Evolutionary conservation across 1,139 yeast genomes (phyloP).

Genomic region (Protomyces inouyei): DNA sequence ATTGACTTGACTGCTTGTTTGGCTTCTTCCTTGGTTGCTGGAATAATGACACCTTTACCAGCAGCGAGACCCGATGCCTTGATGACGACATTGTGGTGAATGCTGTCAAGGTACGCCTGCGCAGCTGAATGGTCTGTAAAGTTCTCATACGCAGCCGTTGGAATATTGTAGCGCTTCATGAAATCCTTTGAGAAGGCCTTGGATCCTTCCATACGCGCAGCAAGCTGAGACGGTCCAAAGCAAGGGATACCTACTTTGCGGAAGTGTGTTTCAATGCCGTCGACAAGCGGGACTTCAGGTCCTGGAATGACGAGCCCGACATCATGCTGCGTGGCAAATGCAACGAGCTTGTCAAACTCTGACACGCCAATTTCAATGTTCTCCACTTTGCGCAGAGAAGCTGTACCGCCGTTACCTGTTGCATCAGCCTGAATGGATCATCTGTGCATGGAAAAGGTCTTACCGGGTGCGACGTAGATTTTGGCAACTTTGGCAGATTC

Average conservation of each 20-base stretch:
- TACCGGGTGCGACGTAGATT: conserved; percentile 89
- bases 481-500: conserved; percentile 68
- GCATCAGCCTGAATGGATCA: background rate
- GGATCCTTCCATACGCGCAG: conserved; percentile 95
- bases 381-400: conserved; percentile 51
- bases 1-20: conserved; percentile 74
- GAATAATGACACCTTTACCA: conserved; percentile 96
- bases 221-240: conserved; percentile 87
- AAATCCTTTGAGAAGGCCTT: conserved; percentile 91
- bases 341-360: conserved; percentile 42
- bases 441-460: background rate
- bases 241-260: conserved; percentile 79
- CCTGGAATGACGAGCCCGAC: conserved; percentile 87
- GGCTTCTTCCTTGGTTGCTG: conserved; percentile 79
- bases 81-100: conserved; percentile 76
- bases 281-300: conserved; percentile 98
- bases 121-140: conserved; percentile 76
- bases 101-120: conserved; percentile 57
- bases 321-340: conserved; percentile 64
- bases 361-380: conserved; percentile 64
- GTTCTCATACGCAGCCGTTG: conserved; percentile 85
- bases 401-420: conserved; percentile 73
- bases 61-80: conserved; percentile 99
- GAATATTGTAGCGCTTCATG: conserved; percentile 86
- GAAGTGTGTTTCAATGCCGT: conserved; percentile 75